Evolutionary conservation across 2,329 filamentous ascomycete species (phyloP), one percentile per base, ranked within the genome.

Genomic region (Penicillium brasilianum): DNA sequence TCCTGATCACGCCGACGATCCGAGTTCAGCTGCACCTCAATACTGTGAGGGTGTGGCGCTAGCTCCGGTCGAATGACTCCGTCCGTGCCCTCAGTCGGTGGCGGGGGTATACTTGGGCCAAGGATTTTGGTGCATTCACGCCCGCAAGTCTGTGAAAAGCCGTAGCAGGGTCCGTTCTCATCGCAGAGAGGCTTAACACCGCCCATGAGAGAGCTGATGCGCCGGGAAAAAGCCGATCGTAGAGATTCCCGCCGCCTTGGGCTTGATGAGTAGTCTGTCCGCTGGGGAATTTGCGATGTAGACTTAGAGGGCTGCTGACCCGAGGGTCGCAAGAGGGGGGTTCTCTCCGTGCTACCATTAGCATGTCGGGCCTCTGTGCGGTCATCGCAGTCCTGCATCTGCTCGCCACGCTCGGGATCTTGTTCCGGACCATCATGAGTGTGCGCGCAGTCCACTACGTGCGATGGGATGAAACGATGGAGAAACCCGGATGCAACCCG

Each of bases 81-180:
- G 54, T 67, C 61, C 18, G 58, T n/a, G 39, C 48, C 58, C 28
- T 52, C 18, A 8, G 25, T 52, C 6, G 62, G 52, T 44, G 63
- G 60, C 18, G 58, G 55, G 36, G 16, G 39, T 2, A 60, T 34
- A 25, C 61, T 63, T 7, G 68, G 43, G 7, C 54, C 65, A 18
- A 76, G 69, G 4, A 76, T 72, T 71, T 84, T 86, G 67, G 85
- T 84, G 72, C 87, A 88, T 61, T 88, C 85, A 25, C 80, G 78
- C 1, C 86, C 86, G 68, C 87, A 89, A 0, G 85, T 82, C 65
- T 88, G 84, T 3, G 85, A 86, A 65, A 85, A 84, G 0, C 87
- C 87, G 66, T 84, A 85, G 65, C 87, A 89, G 18, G 85, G 84
- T 0, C 85, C 86, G 55, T 82, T 76, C 57, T 85, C 81, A 62